Percentiles rank a stretch among this genome's conserved stretches.
phyloP scores from a whole-genome alignment of 208 protist genomes.

The Naegleria lovaniensis region DNA sequence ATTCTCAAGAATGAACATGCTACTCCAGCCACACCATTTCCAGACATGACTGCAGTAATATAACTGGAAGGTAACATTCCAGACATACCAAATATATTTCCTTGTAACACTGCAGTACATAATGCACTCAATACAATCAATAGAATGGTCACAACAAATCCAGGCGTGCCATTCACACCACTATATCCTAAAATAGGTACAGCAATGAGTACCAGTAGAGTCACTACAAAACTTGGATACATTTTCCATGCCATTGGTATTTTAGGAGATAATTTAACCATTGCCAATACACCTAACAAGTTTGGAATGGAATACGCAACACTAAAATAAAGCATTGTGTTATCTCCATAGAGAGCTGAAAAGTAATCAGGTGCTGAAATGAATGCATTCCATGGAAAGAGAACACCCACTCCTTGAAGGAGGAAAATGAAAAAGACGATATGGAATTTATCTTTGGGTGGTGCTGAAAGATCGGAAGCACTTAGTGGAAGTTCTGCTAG shows the following conservation, averaged over 20 bases:
- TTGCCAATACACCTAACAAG: slow-evolving; percentile 22
- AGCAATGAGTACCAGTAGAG: slow-evolving; percentile 31
- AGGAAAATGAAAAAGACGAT: slow-evolving; percentile 64
- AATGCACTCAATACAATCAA: slow-evolving; percentile 55
- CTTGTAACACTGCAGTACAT: slow-evolving; percentile 68
- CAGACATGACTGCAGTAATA: slow-evolving; percentile 74
- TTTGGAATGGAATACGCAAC: slow-evolving; percentile 33
- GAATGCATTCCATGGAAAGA: slow-evolving; percentile 76
- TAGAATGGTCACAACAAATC: slow-evolving; percentile 61
- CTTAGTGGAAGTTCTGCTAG: too few species aligned
- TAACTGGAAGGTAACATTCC: slow-evolving; percentile 65
- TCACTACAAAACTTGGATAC: neutral
- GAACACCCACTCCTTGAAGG: slow-evolving; percentile 64
- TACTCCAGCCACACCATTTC: slow-evolving; percentile 31
- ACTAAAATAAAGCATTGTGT: slow-evolving; percentile 27
- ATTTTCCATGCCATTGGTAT: slow-evolving; percentile 25
- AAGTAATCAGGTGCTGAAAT: slow-evolving; percentile 70
- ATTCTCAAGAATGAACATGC: neutral
- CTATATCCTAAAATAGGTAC: slow-evolving; percentile 55
- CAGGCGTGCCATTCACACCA: slow-evolving; percentile 48
- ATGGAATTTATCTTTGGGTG: slow-evolving; percentile 31
- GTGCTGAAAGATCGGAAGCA: too few species aligned
- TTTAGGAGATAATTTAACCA: slow-evolving; percentile 13
- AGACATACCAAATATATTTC: slow-evolving; percentile 68
- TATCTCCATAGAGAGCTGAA: slow-evolving; percentile 59